phyloP scores from a whole-genome alignment of 768 basidiomycete species.

The Mycena olivaceomarginata region DNA sequence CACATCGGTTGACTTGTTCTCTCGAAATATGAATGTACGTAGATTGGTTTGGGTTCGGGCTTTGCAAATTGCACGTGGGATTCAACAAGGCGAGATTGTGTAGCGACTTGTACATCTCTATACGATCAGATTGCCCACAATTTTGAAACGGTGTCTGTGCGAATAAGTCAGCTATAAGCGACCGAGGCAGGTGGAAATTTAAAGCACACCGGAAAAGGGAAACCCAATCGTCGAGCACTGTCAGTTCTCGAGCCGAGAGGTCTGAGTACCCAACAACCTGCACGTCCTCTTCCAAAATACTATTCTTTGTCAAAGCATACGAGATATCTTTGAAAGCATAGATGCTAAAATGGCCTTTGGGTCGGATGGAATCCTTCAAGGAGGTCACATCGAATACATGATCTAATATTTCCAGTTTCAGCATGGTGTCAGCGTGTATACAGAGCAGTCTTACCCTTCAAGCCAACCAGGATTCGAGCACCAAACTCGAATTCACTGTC shows the following conservation, averaged over 20 bases:
- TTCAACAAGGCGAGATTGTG: slow-evolving; percentile 10
- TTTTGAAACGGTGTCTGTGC: neutral
- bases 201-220: neutral
- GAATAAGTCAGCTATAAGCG: neutral
- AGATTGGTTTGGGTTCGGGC: neutral
- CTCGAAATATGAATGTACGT: slow-evolving; percentile 23
- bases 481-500: neutral
- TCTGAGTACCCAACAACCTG: neutral
- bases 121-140: neutral
- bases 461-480: neutral
- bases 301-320: neutral
- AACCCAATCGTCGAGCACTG: neutral
- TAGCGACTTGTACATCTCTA: neutral
- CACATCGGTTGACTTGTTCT: slow-evolving; percentile 3
- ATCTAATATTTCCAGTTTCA: neutral
- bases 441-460: neutral
- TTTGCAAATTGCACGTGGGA: neutral
- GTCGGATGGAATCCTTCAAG: neutral
- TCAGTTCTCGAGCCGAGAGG: neutral
- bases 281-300: neutral
- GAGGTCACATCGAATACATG: slow-evolving; percentile 7
- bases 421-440: neutral
- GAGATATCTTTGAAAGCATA: slow-evolving; percentile 3
- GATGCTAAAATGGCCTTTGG: neutral
- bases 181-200: neutral